Base-by-base conservation (phyloP, 2,329 filamentous ascomycete genomes). In the Diaporthe sp. region DNA sequence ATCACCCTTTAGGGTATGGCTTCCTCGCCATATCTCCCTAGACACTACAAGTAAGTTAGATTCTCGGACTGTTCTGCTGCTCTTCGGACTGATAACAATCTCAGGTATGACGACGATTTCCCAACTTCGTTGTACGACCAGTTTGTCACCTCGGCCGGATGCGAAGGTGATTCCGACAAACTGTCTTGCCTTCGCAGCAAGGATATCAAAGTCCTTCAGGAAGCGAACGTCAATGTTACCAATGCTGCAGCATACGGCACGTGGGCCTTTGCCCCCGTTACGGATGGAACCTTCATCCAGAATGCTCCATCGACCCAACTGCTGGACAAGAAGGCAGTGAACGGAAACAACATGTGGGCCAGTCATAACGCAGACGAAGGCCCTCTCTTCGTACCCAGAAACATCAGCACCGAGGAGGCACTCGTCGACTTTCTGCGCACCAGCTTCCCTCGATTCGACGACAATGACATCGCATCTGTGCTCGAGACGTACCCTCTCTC, bases 401-500 rank as follows among this genome's bases (percentile, higher is more conserved):
- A 62, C n/a, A 62, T 62, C 59, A 62, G 39, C 37, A 62, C 59
- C 7, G 59, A 62, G 59, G 3, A 44, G n/a, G 59, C 59, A 10
- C 59, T 62, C n/a, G 59, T 31, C 59, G 39, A 44, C 8, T 62
- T 62, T 31, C 13, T 62, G 39, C 59, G 31, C n/a, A 22, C 8
- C 39, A 62, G 39, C 2, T 44, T 62, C 3, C 59, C 59, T 0
- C 59, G 39, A 10, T 62, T 62, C 9, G 59, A 62, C 3, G 39
- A 44, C n/a, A 6, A 62, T 4, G 59, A 62, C n/a, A 44, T 62
- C 39, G 59, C 59, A 31, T 62, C 59, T 6, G 15, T 62, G n/a
- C 59, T 62, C 39, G 39, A 62, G 59, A 62, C n/a, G 37, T 62
- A 62, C 39, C 59, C 59, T 42, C 59, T 62, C 39, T 62, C 59